Base-by-base conservation (phyloP, 2,329 filamentous ascomycete species). In the Beauveria australis region DNA sequence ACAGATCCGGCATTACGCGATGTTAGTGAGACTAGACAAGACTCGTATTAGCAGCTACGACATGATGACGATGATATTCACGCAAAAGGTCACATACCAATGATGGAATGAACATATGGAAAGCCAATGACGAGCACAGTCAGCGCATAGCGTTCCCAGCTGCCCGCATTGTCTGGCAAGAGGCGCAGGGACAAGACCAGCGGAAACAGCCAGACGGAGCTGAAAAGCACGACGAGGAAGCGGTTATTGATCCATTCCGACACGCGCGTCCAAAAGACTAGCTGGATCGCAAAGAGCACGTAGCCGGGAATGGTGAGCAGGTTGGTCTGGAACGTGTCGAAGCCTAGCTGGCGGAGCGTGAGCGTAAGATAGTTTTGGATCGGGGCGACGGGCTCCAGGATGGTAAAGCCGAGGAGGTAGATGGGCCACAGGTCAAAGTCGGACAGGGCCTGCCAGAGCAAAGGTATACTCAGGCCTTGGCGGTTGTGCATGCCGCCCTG, bases 261-360 rank as follows among this genome's bases (percentile, higher is more conserved):
- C 46, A 10, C 63, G 55, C 48, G 76, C 70, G 0, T 72, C 74
- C 48, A 75, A 41, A 61, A 19, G 3, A 63, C 18, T 46, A 64
- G 61, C 44, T 59, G 69, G 46, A 82, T 79, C 61, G 79, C 78
- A 37, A 64, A 64, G 10, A 81, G 66, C 1, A 77, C 75, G 55
- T 78, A 78, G 4, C 74, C 78, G 0, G 83, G 81, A n/a, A 89
- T 87, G 2, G 81, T 79, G 8, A 89, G 77, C 40, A 89, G 69
- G 66, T 88, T 89, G 1, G 84, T 79, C 24, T 83, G 73, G 69
- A 89, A 86, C 2, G 81, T 84, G 62, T 77, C 73, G 71, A 86
- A 87, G 2, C 79, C 85, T 0, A 88, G 73, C 1, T 75, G 73
- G 51, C 79, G 78, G 6, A 88, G 75, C 1, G 80, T 82, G 5